Base-by-base conservation (phyloP, 306 rosid species). In the Chamaecrista fasciculata region DNA sequence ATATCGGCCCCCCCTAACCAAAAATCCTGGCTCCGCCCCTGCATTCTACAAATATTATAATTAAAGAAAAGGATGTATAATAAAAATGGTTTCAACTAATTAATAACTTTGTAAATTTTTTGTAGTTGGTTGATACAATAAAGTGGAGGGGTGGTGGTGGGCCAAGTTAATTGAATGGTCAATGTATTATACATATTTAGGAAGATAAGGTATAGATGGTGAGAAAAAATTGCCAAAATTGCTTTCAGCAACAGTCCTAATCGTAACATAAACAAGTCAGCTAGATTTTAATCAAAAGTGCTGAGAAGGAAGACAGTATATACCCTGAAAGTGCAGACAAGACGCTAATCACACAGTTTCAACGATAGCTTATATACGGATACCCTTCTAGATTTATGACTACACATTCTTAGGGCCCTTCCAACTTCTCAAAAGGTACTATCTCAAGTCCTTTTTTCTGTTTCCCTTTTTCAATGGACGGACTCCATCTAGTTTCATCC, bases 111-210 rank as follows among this genome's bases (percentile, higher is more conserved):
- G n/a, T n/a, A n/a, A n/a, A n/a, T n/a, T n/a, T n/a, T n/a, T n/a
- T n/a, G n/a, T n/a, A n/a, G n/a, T n/a, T n/a, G n/a, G n/a, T n/a
- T n/a, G n/a, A n/a, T n/a, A n/a, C n/a, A n/a, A n/a, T n/a, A n/a
- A n/a, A n/a, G n/a, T n/a, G n/a, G 33, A 4, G 4, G 2, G 33
- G 33, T 28, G 33, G 33, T 28, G 3, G 4, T 28, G 76, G 70
- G 34, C 62, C 67, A 66, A 5, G 60, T 20, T 76, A 10, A 59
- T 69, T 23, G 62, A 76, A 43, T 25, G 47, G n/a, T n/a, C n/a
- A n/a, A n/a, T n/a, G n/a, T n/a, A 44, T 53, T 14, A 59, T 48
- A 24, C 25, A 5, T 0, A 11, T 19, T 14, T 18, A 47, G 48
- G n/a, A 51, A 52, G 73, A 65, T 66, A 52, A 40, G 12, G 36